Conservation (phyloP, 2,329 filamentous ascomycete species). For the Beauveria varroae region DNA sequence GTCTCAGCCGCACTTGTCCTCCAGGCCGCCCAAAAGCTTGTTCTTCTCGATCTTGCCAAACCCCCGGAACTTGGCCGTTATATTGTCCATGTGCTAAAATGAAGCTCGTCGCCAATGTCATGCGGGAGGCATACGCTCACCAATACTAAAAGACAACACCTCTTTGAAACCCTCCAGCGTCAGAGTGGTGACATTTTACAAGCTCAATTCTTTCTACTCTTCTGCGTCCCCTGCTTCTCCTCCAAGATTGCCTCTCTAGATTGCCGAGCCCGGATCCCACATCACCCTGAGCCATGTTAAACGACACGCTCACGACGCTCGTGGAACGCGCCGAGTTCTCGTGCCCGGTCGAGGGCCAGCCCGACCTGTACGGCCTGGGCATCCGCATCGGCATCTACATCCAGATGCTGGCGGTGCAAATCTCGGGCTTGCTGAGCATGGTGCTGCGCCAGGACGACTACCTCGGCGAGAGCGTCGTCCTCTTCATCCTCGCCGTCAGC, state of each 20-base stretch:
- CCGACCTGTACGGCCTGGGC: slow-evolving; percentile 22
- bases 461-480: slow-evolving; percentile 17
- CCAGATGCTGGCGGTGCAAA: slow-evolving; percentile 19
- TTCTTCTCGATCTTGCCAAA: neutral
- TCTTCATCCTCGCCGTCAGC: slow-evolving; percentile 17
- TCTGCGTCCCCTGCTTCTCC: neutral
- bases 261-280: neutral
- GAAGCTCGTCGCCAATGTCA: neutral
- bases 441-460: slow-evolving; percentile 16
- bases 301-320: neutral
- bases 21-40: neutral
- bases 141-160: no score
- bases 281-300: neutral
- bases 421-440: slow-evolving; percentile 16
- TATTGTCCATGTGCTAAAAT: neutral
- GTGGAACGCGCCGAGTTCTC: neutral
- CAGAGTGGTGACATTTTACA: no score
- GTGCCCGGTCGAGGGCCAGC: slow-evolving; percentile 17
- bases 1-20: neutral
- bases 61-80: neutral
- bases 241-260: no score
- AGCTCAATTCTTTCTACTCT: no score
- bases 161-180: no score
- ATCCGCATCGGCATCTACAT: slow-evolving; percentile 23
- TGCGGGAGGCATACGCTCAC: neutral